Evolutionary conservation across 1,284 basidiomycete genomes (phyloP).

Genomic region (Marasmius oreades): DNA sequence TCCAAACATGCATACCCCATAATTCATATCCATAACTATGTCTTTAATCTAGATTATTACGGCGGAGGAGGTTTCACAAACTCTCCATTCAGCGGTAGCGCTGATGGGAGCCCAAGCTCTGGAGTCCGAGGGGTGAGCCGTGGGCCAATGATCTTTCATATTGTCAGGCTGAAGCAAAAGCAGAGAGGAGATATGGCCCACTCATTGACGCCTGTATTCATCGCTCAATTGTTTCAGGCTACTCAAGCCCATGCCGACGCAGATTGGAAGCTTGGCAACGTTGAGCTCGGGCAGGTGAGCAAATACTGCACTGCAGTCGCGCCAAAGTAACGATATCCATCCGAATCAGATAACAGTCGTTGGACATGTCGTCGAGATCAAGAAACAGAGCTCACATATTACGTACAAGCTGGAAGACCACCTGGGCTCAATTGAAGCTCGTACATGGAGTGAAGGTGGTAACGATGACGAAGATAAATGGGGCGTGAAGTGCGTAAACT

Average conservation of each 20-base stretch:
- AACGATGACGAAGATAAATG: slow-evolving; percentile 48
- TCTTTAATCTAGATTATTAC: not conserved
- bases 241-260: slow-evolving; percentile 84
- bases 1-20: not conserved
- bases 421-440: slow-evolving; percentile 83
- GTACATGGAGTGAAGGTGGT: slow-evolving; percentile 82
- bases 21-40: not conserved
- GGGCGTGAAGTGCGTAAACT: slow-evolving; percentile 44
- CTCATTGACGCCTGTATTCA: slow-evolving; percentile 83
- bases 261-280: slow-evolving; percentile 81
- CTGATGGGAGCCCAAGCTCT: not conserved
- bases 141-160: not conserved
- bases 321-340: slow-evolving; percentile 1
- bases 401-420: slow-evolving; percentile 87
- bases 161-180: slow-evolving; percentile 25
- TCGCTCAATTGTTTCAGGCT: slow-evolving; percentile 77
- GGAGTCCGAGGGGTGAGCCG: not conserved
- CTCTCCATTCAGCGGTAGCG: slow-evolving; percentile 2
- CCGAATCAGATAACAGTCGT: slow-evolving; percentile 64
- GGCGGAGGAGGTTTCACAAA: slow-evolving; percentile 1
- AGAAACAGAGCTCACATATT: slow-evolving; percentile 77
- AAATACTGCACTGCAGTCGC: not conserved
- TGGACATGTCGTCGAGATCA: slow-evolving; percentile 74
- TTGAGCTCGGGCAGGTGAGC: slow-evolving; percentile 78
- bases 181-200: slow-evolving; percentile 44